phyloP scores from a whole-genome alignment of 768 basidiomycete species.

The Calocybe gangraenosa region DNA sequence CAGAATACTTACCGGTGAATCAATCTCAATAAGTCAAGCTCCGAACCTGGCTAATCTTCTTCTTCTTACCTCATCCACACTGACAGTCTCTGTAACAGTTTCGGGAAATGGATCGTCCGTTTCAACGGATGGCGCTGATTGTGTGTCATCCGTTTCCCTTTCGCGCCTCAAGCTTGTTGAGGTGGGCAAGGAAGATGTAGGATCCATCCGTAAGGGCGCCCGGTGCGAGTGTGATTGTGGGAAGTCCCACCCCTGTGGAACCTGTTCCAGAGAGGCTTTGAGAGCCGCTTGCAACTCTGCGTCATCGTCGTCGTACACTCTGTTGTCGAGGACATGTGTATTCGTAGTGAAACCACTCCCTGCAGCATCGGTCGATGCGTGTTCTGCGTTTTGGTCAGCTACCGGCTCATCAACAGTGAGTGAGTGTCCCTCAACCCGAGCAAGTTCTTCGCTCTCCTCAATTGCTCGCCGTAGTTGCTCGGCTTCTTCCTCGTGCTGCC shows the following conservation, averaged over 20 bases:
- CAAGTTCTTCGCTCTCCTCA: conserved; percentile 53
- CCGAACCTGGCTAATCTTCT: conserved; percentile 65
- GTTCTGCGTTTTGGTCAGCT: conserved; percentile 3
- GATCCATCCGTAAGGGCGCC: conserved; percentile 5
- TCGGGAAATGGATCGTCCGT: conserved; percentile 23
- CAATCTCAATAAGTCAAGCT: no score
- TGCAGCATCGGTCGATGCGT: background rate
- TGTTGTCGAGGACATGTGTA: conserved; percentile 19
- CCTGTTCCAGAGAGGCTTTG: conserved; percentile 69
- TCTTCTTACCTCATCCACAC: conserved; percentile 63
- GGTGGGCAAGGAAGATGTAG: background rate
- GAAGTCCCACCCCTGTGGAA: conserved; percentile 49
- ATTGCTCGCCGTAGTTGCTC: conserved; percentile 56
- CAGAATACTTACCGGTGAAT: no score
- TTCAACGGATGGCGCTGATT: conserved; percentile 34
- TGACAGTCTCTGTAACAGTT: conserved; percentile 31
- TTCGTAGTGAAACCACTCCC: background rate
- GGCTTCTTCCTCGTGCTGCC: conserved; percentile 46
- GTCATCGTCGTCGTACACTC: conserved; percentile 85
- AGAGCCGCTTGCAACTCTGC: conserved; percentile 84
- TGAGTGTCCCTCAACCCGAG: conserved; percentile 22
- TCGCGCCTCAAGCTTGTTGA: conserved; percentile 4
- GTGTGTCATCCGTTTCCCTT: conserved; percentile 29
- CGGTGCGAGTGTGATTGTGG: conserved; percentile 21
- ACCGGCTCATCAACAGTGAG: conserved; percentile 17